Evolutionary conservation across 805 yeast species (phyloP).

Genomic region (Sungouiozyma intestinalis): DNA sequence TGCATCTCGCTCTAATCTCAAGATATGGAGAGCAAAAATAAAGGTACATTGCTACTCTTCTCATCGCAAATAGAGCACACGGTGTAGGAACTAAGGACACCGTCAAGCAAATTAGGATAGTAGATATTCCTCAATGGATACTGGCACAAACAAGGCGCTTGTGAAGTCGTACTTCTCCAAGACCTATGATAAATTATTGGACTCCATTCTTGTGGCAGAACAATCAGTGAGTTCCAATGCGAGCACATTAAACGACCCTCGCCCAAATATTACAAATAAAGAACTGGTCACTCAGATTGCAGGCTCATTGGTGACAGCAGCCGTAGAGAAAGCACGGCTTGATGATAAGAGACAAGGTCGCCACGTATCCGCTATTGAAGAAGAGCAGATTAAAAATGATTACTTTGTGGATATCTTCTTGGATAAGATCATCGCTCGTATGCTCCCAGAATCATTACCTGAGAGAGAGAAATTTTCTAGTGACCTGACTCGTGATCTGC

Average conservation of each 20-base stretch:
- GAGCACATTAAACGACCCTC: conserved; percentile 5
- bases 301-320: conserved; percentile 35
- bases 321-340: conserved; percentile 31
- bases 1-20: too few species aligned
- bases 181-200: conserved; percentile 19
- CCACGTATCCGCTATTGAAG: conserved; percentile 10
- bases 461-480: conserved; percentile 30
- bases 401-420: conserved; percentile 53
- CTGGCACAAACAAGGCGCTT: conserved; percentile 1
- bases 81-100: too few species aligned
- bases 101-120: too few species aligned
- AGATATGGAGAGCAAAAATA: too few species aligned
- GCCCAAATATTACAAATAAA: conserved; percentile 10
- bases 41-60: too few species aligned
- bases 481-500: not conserved
- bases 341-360: not conserved
- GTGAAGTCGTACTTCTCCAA: conserved; percentile 16
- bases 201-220: conserved; percentile 17
- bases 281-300: conserved; percentile 32
- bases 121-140: not conserved
- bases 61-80: too few species aligned
- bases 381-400: conserved; percentile 21
- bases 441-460: conserved; percentile 39
- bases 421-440: conserved; percentile 41
- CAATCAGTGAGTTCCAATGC: conserved; percentile 3